Conservation (phyloP, 2,329 filamentous ascomycete genomes). For the Akanthomyces lecanii region DNA sequence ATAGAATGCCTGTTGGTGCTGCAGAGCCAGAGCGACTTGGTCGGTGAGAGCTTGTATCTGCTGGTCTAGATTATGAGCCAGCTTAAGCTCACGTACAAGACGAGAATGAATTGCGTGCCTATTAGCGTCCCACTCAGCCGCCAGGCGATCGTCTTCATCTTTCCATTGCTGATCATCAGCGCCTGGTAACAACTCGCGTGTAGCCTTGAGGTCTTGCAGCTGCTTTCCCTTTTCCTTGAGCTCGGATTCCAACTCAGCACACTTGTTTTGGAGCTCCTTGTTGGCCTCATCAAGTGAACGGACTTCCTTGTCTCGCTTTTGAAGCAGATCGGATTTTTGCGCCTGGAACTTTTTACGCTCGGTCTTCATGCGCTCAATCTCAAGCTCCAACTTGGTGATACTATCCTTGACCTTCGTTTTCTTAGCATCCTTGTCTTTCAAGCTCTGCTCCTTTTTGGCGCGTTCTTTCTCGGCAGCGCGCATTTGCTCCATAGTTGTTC, state of each 20-base stretch:
- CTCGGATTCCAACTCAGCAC: conserved; percentile 63
- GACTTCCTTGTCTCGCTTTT: conserved; percentile 49
- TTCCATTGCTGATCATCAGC: conserved; percentile 57
- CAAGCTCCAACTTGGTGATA: conserved; percentile 63
- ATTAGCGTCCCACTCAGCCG: conserved; percentile 52
- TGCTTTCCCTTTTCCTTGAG: conserved; percentile 63
- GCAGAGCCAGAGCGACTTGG: conserved; percentile 41
- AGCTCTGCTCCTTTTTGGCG: conserved; percentile 67
- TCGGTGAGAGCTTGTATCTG: conserved; percentile 44
- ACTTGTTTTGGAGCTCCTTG: conserved; percentile 59
- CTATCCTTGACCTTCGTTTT: conserved; percentile 66
- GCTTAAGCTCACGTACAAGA: conserved; percentile 45
- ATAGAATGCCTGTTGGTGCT: conserved; percentile 44
- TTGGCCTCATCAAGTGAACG: conserved; percentile 52
- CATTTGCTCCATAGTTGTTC: conserved; percentile 75
- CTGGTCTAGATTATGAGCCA: conserved; percentile 42
- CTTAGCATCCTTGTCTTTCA: conserved; percentile 66
- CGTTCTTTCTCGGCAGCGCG: conserved; percentile 74
- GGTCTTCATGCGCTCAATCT: conserved; percentile 54
- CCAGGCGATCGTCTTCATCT: conserved; percentile 47
- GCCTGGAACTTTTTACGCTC: conserved; percentile 51
- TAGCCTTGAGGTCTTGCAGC: conserved; percentile 70
- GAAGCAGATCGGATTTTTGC: conserved; percentile 48
- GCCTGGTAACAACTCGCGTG: conserved; percentile 59
- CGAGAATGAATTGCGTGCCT: conserved; percentile 50